Base-by-base conservation (phyloP, 1,139 yeast species). In the Saccharomyces hybrid region DNA sequence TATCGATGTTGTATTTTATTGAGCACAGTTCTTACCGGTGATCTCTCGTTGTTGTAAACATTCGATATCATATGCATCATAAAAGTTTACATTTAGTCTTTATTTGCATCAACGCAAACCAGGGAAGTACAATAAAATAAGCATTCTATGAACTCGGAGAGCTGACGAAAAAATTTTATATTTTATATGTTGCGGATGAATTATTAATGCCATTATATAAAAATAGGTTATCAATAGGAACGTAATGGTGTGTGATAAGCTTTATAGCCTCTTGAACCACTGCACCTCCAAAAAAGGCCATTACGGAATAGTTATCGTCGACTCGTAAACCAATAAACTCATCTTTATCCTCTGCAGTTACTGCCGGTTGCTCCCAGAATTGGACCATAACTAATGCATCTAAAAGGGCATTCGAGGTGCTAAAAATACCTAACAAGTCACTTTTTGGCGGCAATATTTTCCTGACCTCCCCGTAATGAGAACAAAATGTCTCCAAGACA, bases 241-340 rank as follows among this genome's bases (percentile, higher is more conserved):
- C 75, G 61, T 86, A 88, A 67, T 89, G 96, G 50, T 80, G 79
- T 1, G 95, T 80, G 13, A 85, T 68, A 2, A 85, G 63, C 70
- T 86, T 86, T 55, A 84, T 75, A 8, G 79, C 80, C 64, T 89
- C 97, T 65, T 89, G 96, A 16, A 89, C 82, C 0, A 82, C 88
- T 9, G 88, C 72, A 0, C 96, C 96, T 4, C 95, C 96, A 62
- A 87, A 72, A n/a, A 86, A 69, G 0, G 85, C 70, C 1, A 81
- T 70, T 11, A 61, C 57, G 13, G 63, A 55, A 48, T 57, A 63
- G 2, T 47, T 8, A 20, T 9, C 26, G 13, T 38, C 25, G 23
- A 34, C 28, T 8, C 32, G 47, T 8, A 50, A 13, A 26, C 28
- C 44, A 16, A 4, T 20, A 11, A 38, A 38, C 32, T 14, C 13